phyloP scores from a whole-genome alignment of 345 rosid genomes.

The Excoecaria cochinchinensis region DNA sequence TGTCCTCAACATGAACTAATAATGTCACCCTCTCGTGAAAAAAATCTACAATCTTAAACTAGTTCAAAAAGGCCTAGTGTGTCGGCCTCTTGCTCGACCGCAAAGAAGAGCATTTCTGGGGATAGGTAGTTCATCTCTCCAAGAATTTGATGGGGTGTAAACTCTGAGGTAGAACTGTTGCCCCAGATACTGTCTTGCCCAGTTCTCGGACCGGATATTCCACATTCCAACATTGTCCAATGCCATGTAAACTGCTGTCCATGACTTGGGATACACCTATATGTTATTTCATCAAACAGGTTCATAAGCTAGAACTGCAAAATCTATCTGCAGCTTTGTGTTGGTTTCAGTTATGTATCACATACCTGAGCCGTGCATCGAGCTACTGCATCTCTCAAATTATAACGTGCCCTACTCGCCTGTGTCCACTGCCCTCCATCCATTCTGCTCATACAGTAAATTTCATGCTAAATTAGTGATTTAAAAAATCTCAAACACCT shows the following conservation, averaged over 20 bases:
- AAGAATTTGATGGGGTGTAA: slow-evolving; percentile 47
- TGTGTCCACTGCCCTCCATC: slow-evolving; percentile 74
- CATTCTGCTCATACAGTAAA: slow-evolving; percentile 42
- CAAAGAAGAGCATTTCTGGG: slow-evolving; percentile 60
- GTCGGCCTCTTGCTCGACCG: slow-evolving; percentile 68
- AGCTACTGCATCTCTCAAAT: slow-evolving; percentile 57
- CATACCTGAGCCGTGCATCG: slow-evolving; percentile 69
- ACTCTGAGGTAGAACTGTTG: slow-evolving; percentile 67
- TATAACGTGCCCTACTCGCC: slow-evolving; percentile 51
- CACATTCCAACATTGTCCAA: slow-evolving; percentile 78
- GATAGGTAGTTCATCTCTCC: slow-evolving; percentile 63
- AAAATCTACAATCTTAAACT: background rate
- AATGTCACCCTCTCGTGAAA: slow-evolving; percentile 66
- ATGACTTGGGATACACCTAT: slow-evolving; percentile 66
- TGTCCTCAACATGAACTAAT: slow-evolving; percentile 3
- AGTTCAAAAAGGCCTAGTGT: slow-evolving; percentile 53
- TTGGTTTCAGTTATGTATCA: too few relatives aligned
- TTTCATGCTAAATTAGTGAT: background rate
- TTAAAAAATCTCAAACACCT: too few relatives aligned
- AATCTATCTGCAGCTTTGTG: background rate
- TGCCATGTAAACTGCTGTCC: slow-evolving; percentile 70
- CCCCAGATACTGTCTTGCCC: slow-evolving; percentile 61
- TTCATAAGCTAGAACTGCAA: background rate
- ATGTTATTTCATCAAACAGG: background rate
- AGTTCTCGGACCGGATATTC: slow-evolving; percentile 66